phyloP scores from a whole-genome alignment of 148 eudicot genomes.

The Camellia japonica region DNA sequence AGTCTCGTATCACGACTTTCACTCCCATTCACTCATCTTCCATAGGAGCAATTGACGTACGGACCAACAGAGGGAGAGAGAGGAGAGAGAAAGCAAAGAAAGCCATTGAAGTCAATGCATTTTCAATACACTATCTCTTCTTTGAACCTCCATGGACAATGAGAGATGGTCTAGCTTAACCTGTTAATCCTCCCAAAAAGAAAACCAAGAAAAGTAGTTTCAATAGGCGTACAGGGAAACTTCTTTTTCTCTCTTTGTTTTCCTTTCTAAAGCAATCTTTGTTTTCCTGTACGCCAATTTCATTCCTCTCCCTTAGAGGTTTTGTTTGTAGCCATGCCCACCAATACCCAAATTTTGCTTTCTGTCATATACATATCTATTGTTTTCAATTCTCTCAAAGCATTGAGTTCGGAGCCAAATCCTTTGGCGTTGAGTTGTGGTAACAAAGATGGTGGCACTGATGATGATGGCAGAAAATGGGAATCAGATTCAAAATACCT shows the following conservation, averaged over 20 bases:
- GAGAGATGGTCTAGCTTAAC: constrained; percentile 3
- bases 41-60: neutral
- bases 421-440: constrained; percentile 46
- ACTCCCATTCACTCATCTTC: constrained; percentile 4
- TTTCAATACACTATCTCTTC: neutral
- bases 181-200: neutral
- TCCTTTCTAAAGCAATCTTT: neutral
- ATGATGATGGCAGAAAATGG: constrained; percentile 63
- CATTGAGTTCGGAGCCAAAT: neutral
- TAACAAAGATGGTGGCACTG: constrained; percentile 32
- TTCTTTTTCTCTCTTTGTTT: neutral
- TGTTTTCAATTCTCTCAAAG: constrained; percentile 2
- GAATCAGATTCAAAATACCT: constrained; percentile 52
- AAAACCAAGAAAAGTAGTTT: neutral
- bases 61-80: neutral
- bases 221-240: constrained; percentile 19
- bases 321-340: neutral
- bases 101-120: neutral
- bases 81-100: neutral
- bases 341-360: constrained; percentile 15
- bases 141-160: constrained; percentile 12
- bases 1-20: neutral
- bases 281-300: constrained; percentile 25
- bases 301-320: neutral
- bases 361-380: neutral